These are phyloP conservation scores for Cardamine chenopodiifolia DNA, from an alignment of 345 rosid species.

Conservation along the genomic window DNA sequence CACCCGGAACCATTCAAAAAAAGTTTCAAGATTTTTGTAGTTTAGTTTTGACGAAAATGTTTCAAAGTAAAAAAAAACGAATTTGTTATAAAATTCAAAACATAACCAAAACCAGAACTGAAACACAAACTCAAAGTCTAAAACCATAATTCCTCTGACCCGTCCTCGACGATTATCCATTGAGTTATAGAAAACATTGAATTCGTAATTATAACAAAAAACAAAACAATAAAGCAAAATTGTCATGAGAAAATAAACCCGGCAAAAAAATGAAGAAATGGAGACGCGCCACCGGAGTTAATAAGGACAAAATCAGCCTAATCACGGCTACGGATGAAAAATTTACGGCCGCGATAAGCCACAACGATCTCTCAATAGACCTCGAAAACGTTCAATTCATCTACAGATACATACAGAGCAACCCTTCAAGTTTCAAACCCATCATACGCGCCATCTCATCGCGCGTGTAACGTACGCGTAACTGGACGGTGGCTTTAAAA, in stretches of 20 bases:
- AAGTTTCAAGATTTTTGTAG: background rate
- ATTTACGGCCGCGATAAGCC: conserved; percentile 61
- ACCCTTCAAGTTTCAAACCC: conserved; percentile 55
- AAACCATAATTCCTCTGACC: background rate
- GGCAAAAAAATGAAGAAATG: conserved; percentile 49
- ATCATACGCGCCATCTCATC: conserved; percentile 47
- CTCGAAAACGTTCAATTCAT: conserved; percentile 52
- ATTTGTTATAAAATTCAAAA: background rate
- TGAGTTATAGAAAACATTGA: background rate
- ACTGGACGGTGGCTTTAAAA: conserved; percentile 78
- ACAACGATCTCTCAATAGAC: conserved; percentile 54
- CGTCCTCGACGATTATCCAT: background rate
- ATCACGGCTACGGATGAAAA: conserved; percentile 42
- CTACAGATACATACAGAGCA: conserved; percentile 53
- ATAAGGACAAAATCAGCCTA: conserved; percentile 67
- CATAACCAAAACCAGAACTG: conserved; percentile 8
- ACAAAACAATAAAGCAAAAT: background rate
- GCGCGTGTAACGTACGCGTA: conserved; percentile 55
- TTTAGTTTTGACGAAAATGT: background rate
- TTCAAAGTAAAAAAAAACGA: background rate
- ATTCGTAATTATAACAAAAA: background rate
- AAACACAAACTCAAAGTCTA: background rate
- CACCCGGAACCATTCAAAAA: too few species aligned
- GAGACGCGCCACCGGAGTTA: conserved; percentile 56
- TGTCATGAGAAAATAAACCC: background rate